These are phyloP conservation scores for Brasilioporus rufonigricans DNA, from an alignment of 768 basidiomycete species.

Conservation along the genomic window DNA sequence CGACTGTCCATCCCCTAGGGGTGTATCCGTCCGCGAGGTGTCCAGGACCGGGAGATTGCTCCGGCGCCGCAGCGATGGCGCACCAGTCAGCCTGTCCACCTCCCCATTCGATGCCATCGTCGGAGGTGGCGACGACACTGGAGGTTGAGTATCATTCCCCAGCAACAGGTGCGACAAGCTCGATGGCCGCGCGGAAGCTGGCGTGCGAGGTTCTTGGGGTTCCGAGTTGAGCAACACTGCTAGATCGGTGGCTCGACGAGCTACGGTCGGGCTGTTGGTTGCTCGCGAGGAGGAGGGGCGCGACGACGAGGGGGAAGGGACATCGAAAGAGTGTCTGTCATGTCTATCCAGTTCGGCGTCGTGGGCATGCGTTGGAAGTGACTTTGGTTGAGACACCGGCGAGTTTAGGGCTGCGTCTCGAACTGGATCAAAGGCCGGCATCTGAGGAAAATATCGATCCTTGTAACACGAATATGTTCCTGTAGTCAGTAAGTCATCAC, in stretches of 20 bases:
- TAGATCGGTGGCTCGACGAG: conserved; percentile 72
- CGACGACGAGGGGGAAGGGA: conserved; percentile 38
- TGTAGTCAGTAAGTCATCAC: conserved; percentile 16
- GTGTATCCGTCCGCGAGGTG: conserved; percentile 30
- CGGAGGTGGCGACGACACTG: conserved; percentile 15
- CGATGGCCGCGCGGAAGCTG: conserved; percentile 40
- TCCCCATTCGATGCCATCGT: conserved; percentile 20
- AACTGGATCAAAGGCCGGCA: conserved; percentile 75
- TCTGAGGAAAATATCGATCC: conserved; percentile 2
- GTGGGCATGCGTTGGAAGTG: conserved; percentile 30
- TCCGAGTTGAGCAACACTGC: conserved; percentile 72
- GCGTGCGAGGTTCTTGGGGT: conserved; percentile 38
- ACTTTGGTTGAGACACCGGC: conserved; percentile 50
- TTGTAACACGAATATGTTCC: neutral
- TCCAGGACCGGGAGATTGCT: conserved; percentile 31
- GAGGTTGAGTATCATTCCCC: conserved; percentile 26
- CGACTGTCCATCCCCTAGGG: conserved; percentile 19
- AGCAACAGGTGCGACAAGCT: conserved; percentile 42
- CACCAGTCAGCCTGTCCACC: conserved; percentile 23
- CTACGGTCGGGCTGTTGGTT: conserved; percentile 44
- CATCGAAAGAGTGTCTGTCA: conserved; percentile 27
- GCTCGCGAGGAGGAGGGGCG: conserved; percentile 35
- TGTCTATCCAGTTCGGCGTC: conserved; percentile 28
- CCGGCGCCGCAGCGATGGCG: conserved; percentile 30
- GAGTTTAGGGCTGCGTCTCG: conserved; percentile 84